phyloP scores from a whole-genome alignment of 306 rosid genomes.

The Pyrus betulifolia region DNA sequence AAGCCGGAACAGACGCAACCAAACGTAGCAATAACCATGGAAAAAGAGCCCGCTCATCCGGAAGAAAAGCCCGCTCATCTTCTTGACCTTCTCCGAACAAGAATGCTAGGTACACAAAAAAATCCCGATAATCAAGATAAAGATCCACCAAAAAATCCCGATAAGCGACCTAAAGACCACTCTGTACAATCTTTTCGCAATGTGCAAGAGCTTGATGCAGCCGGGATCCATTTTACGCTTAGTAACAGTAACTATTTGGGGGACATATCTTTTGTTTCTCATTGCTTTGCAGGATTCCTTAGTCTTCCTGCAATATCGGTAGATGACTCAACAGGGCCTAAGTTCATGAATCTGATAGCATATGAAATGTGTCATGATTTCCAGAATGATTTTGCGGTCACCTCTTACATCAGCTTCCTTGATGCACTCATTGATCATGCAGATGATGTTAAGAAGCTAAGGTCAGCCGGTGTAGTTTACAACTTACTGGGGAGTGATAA shows the following conservation, averaged over 20 bases:
- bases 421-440: conserved; percentile 34
- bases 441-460: conserved; percentile 15
- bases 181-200: conserved; percentile 3
- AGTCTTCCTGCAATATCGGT: conserved; percentile 1
- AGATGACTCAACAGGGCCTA: conserved; percentile 7
- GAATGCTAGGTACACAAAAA: no score
- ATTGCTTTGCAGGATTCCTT: neutral
- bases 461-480: conserved; percentile 4
- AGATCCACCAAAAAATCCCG: no score
- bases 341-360: conserved; percentile 27
- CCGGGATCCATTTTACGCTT: neutral
- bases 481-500: conserved; percentile 31
- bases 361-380: conserved; percentile 37
- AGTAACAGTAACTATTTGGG: neutral
- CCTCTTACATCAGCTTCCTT: conserved; percentile 19
- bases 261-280: neutral
- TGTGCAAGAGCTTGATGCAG: conserved; percentile 10
- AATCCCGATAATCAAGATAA: no score
- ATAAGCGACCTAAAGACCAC: rapidly evolving
- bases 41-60: no score
- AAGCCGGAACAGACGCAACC: neutral
- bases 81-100: no score
- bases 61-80: neutral
- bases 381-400: conserved; percentile 11
- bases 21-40: neutral